These are phyloP conservation scores for Hymenoscyphus infarciens DNA, from an alignment of 2,329 filamentous ascomycete genomes.

Conservation along the genomic window DNA sequence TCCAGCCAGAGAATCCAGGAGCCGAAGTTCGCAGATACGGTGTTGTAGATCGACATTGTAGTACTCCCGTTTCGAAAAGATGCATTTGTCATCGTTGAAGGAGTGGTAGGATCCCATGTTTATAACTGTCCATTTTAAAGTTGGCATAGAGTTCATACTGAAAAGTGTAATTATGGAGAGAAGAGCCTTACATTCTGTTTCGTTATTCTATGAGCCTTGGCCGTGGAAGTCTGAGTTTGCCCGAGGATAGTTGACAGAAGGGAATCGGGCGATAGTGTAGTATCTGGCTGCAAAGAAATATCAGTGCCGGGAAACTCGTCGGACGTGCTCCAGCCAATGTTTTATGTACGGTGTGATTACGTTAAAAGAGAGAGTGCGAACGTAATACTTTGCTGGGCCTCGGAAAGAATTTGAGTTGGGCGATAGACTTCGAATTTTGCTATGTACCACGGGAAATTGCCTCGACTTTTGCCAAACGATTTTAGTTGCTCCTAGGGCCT, in stretches of 20 bases:
- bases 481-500: neutral
- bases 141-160: neutral
- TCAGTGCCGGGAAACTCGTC: neutral
- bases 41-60: neutral
- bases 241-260: neutral
- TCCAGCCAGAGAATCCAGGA: neutral
- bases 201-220: no score
- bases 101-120: neutral
- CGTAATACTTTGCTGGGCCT: neutral
- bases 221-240: no score
- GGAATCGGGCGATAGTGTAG: neutral
- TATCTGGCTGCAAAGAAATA: neutral
- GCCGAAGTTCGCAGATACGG: neutral
- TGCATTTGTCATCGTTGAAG: neutral
- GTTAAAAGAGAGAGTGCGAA: neutral
- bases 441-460: neutral
- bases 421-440: neutral
- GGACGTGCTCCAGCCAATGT: neutral
- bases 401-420: neutral
- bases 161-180: neutral
- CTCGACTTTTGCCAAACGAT: neutral
- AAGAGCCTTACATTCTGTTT: neutral
- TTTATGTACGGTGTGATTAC: neutral
- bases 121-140: neutral
- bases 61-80: neutral